Conservation (phyloP, 495 filamentous ascomycete species). For the Friedmanniomyces simplex region DNA sequence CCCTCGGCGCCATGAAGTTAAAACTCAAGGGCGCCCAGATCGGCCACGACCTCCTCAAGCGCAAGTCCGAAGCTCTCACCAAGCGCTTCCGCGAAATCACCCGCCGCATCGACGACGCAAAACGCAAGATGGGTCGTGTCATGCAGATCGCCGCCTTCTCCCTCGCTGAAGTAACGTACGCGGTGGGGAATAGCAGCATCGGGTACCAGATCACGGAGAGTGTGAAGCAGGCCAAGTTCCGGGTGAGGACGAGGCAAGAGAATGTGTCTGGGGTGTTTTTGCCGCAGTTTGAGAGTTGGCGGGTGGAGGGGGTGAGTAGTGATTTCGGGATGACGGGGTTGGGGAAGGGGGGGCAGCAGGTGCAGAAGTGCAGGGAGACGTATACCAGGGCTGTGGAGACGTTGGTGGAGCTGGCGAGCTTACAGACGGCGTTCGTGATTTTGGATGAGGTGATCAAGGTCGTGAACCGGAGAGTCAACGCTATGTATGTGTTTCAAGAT, state of each 20-base stretch:
- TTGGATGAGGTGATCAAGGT: constrained; percentile 99
- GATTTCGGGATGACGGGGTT: constrained; percentile 95
- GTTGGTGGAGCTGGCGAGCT: constrained; percentile 86
- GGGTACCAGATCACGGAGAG: constrained; percentile 96
- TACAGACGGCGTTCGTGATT: constrained; percentile 97
- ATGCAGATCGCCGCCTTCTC: constrained; percentile 99
- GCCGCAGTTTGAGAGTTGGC: constrained; percentile 82
- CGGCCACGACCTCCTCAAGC: constrained; percentile 37
- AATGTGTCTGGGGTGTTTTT: constrained; percentile 95
- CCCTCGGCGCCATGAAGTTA: constrained; percentile 89
- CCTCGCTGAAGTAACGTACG: constrained; percentile 94
- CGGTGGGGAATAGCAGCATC: constrained; percentile 90
- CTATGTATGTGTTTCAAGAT: constrained; percentile 54
- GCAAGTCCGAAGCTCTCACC: constrained; percentile 37
- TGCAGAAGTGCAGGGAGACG: constrained; percentile 87
- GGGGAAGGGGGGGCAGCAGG: constrained; percentile 95
- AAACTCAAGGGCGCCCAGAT: constrained; percentile 86
- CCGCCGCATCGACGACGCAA: constrained; percentile 92
- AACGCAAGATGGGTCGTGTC: constrained; percentile 98
- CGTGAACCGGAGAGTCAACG: constrained; percentile 96
- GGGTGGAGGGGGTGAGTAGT: constrained; percentile 68
- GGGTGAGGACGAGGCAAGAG: constrained; percentile 87
- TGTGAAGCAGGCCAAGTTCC: constrained; percentile 82
- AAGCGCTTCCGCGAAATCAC: constrained; percentile 67
- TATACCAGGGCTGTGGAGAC: constrained; percentile 97